Evolutionary conservation across 1,284 basidiomycete genomes (phyloP), one percentile per base, ranked within the genome.

Genomic region (Moniliophthora roreri): DNA sequence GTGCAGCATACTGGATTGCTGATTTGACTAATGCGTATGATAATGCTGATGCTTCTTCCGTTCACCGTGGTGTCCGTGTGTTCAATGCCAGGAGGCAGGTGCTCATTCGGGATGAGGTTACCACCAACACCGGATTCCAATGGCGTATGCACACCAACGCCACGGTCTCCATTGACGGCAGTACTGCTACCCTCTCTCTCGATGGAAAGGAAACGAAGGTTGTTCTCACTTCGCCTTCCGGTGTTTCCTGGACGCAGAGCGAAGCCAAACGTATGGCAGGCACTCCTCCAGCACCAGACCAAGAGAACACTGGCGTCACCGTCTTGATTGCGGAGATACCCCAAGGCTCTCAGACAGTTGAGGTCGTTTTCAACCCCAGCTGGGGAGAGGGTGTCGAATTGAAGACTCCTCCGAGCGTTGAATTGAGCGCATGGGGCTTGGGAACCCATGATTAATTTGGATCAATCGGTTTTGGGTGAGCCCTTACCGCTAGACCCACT

Each of bases 111-210:
- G 92, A 95, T 69, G 93, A 95, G 64, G 84, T 95, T 65, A 77
- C 70, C 20, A 74, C 84, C 2, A 70, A 76, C 23, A 74, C 69
- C 21, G 63, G 77, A 21, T 73, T 95, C 54, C 81, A 89, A 78
- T 98, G 96, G 96, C 85, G 95, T 45, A 92, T 94, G 78, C 95
- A 99, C 71, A 98, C 97, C 56, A 99, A 96, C 64, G 89, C 86
- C 39, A 85, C 85, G 3, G 70, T 85, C 9, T 51, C 60, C 10
- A 63, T 84, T 51, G 62, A 72, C 24, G 87, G 85, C 1, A 87
- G 86, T 1, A 69, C 75, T 5, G 82, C 80, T 16, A 88, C 84
- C 1, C 74, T 95, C 56, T 71, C 67, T 13, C 79, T 91, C 53
- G 85, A 81, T 53, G 83, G 79, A 28, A 73, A 81, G 64, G 82